phyloP scores from a whole-genome alignment of 805 yeast species.

The Metschnikowia chrysomelidarum region DNA sequence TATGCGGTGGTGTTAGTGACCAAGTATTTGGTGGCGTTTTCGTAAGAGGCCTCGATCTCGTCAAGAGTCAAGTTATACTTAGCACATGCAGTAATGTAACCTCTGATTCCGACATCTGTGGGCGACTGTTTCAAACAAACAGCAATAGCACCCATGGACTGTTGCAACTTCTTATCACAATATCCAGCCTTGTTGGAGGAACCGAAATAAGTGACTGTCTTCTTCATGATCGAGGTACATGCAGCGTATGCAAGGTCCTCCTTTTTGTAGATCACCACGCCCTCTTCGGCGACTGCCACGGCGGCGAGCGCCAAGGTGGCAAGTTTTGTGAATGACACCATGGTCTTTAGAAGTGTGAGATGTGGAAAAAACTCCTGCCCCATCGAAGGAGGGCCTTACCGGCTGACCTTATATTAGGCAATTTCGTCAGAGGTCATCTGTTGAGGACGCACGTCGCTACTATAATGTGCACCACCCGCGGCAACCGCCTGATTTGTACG shows the following conservation, averaged over 20 bases:
- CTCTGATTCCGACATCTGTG: constrained; percentile 18
- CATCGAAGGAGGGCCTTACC: too few relatives aligned
- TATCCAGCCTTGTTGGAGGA: constrained; percentile 27
- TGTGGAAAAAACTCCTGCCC: neutral
- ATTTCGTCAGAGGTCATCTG: too few relatives aligned
- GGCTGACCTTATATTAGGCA: too few relatives aligned
- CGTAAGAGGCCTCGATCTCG: constrained; percentile 33
- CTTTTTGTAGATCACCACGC: constrained; percentile 22
- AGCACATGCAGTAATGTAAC: constrained; percentile 13
- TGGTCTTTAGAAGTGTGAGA: neutral
- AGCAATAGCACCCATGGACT: constrained; percentile 39
- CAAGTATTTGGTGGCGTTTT: constrained; percentile 42
- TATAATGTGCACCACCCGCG: too few relatives aligned
- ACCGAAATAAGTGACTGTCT: constrained; percentile 26
- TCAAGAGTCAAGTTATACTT: constrained; percentile 27
- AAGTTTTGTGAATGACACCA: constrained; percentile 16
- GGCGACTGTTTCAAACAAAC: constrained; percentile 30
- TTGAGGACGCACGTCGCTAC: too few relatives aligned
- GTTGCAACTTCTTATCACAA: constrained; percentile 35
- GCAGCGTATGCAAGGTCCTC: constrained; percentile 27
- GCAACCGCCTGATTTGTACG: too few relatives aligned
- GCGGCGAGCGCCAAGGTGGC: constrained; percentile 16
- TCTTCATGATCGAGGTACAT: constrained; percentile 25
- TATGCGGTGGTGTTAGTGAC: constrained; percentile 30
- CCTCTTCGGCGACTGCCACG: constrained; percentile 19